Percentiles rank a stretch among this genome's conserved stretches.
phyloP scores from a whole-genome alignment of 208 protist species.

The Naegleria gruberi region DNA sequence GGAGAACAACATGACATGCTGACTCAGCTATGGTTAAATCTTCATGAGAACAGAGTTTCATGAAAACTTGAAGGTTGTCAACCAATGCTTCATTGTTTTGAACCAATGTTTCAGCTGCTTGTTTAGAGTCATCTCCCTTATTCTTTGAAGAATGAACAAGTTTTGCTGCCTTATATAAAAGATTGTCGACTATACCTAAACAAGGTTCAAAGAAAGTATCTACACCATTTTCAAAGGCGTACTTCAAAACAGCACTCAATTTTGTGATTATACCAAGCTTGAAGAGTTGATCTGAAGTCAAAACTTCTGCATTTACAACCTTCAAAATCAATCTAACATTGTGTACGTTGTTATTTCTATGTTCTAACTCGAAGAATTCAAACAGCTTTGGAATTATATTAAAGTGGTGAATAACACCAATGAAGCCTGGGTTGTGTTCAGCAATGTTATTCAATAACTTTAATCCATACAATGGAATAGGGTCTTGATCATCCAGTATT shows the following conservation, averaged over 20 bases:
- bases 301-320: slow-evolving; percentile 23
- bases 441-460: slow-evolving; percentile 54
- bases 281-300: slow-evolving; percentile 5
- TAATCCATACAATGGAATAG: slow-evolving; percentile 66
- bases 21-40: slow-evolving; percentile 3
- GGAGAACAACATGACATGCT: neutral
- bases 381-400: slow-evolving; percentile 43
- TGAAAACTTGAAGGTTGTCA: neutral
- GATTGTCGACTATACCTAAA: slow-evolving; percentile 22
- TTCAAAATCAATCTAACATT: slow-evolving; percentile 32
- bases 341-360: slow-evolving; percentile 45
- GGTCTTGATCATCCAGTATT: slow-evolving; percentile 60
- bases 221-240: slow-evolving; percentile 33
- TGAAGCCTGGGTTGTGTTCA: slow-evolving; percentile 37
- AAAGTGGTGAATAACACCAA: slow-evolving; percentile 30
- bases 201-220: slow-evolving; percentile 37
- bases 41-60: neutral
- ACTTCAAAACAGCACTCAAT: slow-evolving; percentile 26
- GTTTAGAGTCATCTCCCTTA: neutral
- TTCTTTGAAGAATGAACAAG: neutral
- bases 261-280: slow-evolving; percentile 28
- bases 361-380: slow-evolving; percentile 45
- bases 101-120: neutral
- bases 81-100: neutral
- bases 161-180: neutral